phyloP scores from a whole-genome alignment of 2,329 filamentous ascomycete species.

The Hirsutella rhossiliensis region DNA sequence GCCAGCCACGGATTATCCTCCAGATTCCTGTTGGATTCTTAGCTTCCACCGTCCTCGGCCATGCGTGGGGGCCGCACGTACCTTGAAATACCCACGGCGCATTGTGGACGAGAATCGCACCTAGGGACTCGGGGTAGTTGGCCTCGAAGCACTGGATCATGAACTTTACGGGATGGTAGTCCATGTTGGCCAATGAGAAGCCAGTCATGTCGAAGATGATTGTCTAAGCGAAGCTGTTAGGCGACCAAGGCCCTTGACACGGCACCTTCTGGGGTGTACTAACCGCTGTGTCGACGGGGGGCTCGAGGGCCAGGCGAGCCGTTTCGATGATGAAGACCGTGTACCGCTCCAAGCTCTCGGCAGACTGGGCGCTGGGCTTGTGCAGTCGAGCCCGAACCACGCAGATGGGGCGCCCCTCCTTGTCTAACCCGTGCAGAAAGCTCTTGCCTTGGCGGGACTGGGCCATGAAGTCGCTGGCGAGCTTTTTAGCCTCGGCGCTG shows the following conservation, averaged over 20 bases:
- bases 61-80: slow-evolving; percentile 16
- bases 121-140: slow-evolving; percentile 91
- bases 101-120: slow-evolving; percentile 85
- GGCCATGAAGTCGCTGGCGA: slow-evolving; percentile 63
- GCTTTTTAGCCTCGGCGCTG: slow-evolving; percentile 51
- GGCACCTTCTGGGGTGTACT: not conserved
- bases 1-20: slow-evolving; percentile 91
- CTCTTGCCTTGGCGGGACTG: slow-evolving; percentile 89
- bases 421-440: slow-evolving; percentile 80
- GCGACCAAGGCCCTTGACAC: not conserved
- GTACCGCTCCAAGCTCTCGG: slow-evolving; percentile 72
- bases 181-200: slow-evolving; percentile 94
- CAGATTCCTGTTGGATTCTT: slow-evolving; percentile 55
- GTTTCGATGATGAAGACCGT: slow-evolving; percentile 95
- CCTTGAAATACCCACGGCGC: slow-evolving; percentile 95
- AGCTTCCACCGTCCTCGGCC: not conserved
- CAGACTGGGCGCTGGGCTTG: slow-evolving; percentile 67
- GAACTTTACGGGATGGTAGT: slow-evolving; percentile 94
- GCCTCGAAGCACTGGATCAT: slow-evolving; percentile 99
- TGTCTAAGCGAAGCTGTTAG: slow-evolving; percentile 39
- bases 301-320: slow-evolving; percentile 66
- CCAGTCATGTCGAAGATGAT: slow-evolving; percentile 93
- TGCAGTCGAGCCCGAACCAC: slow-evolving; percentile 76
- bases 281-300: slow-evolving; percentile 84
- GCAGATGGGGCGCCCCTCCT: slow-evolving; percentile 74